These are phyloP conservation scores for Gardenia jasminoides DNA, from an alignment of 257 asterid species.

Conservation along the genomic window DNA sequence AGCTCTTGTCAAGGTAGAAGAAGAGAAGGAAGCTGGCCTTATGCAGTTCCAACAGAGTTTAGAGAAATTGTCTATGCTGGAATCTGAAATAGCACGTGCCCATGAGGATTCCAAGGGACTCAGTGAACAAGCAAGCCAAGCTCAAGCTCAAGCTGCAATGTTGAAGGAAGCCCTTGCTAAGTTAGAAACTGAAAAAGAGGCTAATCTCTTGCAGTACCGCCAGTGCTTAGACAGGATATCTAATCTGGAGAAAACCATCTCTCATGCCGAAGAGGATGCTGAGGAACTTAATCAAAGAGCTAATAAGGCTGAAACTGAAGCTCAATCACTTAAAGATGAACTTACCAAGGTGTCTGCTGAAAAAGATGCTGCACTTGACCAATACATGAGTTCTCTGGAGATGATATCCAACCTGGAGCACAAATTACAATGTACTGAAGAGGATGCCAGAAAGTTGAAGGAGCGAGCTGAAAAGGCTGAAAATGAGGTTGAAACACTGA, in stretches of 20 bases:
- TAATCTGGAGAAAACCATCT: slow-evolving; percentile 46
- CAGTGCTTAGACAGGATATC: slow-evolving; percentile 64
- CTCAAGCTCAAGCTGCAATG: slow-evolving; percentile 67
- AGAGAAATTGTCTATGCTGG: slow-evolving; percentile 64
- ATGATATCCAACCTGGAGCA: slow-evolving; percentile 74
- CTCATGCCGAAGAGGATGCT: slow-evolving; percentile 43
- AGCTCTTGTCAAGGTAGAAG: slow-evolving; percentile 72
- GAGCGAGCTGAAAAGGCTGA: slow-evolving; percentile 82
- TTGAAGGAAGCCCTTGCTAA: slow-evolving; percentile 57
- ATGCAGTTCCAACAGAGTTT: slow-evolving; percentile 59
- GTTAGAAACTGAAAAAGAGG: slow-evolving; percentile 70
- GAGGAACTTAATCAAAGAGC: slow-evolving; percentile 49
- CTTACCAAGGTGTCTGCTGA: slow-evolving; percentile 50
- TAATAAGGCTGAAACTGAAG: slow-evolving; percentile 53
- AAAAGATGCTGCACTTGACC: slow-evolving; percentile 76
- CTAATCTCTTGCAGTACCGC: slow-evolving; percentile 67
- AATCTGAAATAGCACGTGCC: slow-evolving; percentile 58
- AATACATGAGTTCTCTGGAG: slow-evolving; percentile 68
- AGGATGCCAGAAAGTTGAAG: slow-evolving; percentile 50
- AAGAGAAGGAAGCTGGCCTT: slow-evolving; percentile 82
- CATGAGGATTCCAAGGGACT: slow-evolving; percentile 58
- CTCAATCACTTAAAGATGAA: slow-evolving; percentile 46
- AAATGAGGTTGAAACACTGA: slow-evolving; percentile 66
- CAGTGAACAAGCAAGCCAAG: slow-evolving; percentile 62
- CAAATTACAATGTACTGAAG: slow-evolving; percentile 59